Conservation (phyloP, 352 stramenopile genomes). For the Phytophthora parvispora region DNA sequence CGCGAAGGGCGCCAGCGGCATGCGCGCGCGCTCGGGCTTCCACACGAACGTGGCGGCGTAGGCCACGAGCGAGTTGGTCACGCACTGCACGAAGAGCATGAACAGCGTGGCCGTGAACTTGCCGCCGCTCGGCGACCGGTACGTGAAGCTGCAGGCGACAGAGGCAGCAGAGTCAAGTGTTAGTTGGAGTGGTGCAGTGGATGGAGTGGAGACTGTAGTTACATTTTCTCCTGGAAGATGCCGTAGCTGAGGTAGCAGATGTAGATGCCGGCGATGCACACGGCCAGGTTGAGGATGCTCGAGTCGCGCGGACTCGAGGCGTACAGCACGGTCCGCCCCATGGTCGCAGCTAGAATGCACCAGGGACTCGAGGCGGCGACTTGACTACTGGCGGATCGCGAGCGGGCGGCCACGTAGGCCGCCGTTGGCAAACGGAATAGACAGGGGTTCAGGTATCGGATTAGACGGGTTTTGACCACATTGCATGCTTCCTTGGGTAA, state of each 20-base stretch:
- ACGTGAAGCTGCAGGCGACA: slow-evolving; percentile 77
- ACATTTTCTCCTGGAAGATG: slow-evolving; percentile 97
- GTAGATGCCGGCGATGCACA: slow-evolving; percentile 94
- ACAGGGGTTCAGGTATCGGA: not conserved
- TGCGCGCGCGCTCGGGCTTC: slow-evolving; percentile 71
- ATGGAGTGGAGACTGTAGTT: not conserved
- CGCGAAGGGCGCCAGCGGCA: slow-evolving; percentile 88
- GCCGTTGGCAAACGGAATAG: not conserved
- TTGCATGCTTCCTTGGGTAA: too few species aligned
- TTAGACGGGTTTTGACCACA: not conserved
- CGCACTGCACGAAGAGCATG: slow-evolving; percentile 94
- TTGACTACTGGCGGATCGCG: not conserved
- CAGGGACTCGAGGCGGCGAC: not conserved
- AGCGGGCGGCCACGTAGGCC: slow-evolving; percentile 1
- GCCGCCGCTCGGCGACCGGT: slow-evolving; percentile 79
- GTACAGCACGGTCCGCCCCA: slow-evolving; percentile 61
- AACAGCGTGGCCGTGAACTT: slow-evolving; percentile 95
- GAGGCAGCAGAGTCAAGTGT: not conserved
- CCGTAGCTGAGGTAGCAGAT: slow-evolving; percentile 94
- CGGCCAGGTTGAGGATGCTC: slow-evolving; percentile 83
- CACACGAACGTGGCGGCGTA: slow-evolving; percentile 89
- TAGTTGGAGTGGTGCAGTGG: slow-evolving; percentile 9
- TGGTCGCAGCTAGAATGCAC: slow-evolving; percentile 1
- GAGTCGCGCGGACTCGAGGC: slow-evolving; percentile 54
- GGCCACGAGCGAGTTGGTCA: slow-evolving; percentile 91